Base-by-base conservation (phyloP, 306 rosid genomes). In the Cucumis hystrix region DNA sequence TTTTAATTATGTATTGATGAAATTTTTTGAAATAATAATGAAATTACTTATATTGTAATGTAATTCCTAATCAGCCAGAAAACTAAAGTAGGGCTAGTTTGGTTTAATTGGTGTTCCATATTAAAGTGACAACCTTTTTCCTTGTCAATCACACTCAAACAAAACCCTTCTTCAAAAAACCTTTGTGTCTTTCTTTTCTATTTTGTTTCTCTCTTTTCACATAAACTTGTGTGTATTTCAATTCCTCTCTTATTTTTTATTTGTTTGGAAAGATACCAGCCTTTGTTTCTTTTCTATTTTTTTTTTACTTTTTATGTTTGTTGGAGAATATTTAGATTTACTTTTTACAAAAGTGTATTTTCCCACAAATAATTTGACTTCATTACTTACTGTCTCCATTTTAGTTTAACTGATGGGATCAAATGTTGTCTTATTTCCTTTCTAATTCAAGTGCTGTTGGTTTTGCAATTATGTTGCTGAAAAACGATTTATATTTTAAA, bases 151-250 rank as follows among this genome's bases (percentile, higher is more conserved):
- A 69, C 58, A 69, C 39, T 69, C 75, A 45, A 45, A 45, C 11
- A 23, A 68, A 21, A 47, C 52, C 28, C 52, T 23, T 67, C 13
- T 10, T 23, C 9, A 8, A 47, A 13, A 69, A 45, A 6, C 75
- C 39, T 9, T 41, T 21, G 35, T 69, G 35, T 47, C 17, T 69
- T 69, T 43, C n/a, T 4, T 47, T 70, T 23, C 14, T 70, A 47
- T 45, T 45, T 70, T 64, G 47, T 33, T 70, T 21, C 8, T 33
- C 16, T 69, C 20, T 43, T 39, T 20, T 69, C 13, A 21, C 23
- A 47, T 70, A 23, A 70, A 70, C 75, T 70, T 70, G 40, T 69
- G 56, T 45, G 57, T 18, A 70, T 70, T 70, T 70, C 75, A 45
- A 47, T 13, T 70, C 56, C 75, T 45, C 40, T 70, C 13, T 6